phyloP scores from a whole-genome alignment of 2,329 filamentous ascomycete genomes.

The Meredithiella fracta region DNA sequence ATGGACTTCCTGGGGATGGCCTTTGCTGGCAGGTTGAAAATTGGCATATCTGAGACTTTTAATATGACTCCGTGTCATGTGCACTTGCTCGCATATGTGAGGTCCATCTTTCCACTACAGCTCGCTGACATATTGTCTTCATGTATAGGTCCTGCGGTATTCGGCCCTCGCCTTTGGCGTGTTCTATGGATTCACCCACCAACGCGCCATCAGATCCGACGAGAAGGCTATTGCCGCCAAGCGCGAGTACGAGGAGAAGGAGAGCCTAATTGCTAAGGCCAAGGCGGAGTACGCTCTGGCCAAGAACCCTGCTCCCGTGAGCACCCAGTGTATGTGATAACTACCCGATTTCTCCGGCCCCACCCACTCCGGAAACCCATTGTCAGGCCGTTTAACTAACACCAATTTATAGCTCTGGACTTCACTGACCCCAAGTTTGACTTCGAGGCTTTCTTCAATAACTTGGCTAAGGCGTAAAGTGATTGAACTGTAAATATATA shows the following conservation, averaged over 20 bases:
- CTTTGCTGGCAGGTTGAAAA: not conserved
- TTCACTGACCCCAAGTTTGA: slow-evolving; percentile 82
- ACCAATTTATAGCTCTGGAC: slow-evolving; percentile 24
- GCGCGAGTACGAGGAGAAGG: slow-evolving; percentile 79
- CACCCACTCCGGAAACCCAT: not conserved
- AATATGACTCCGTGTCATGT: not conserved
- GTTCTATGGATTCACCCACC: slow-evolving; percentile 92
- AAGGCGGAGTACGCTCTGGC: slow-evolving; percentile 75
- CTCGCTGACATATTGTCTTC: not conserved
- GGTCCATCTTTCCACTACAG: not conserved
- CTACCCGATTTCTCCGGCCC: not conserved
- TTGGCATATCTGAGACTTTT: not conserved
- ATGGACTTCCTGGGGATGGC: not conserved
- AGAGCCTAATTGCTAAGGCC: slow-evolving; percentile 78
- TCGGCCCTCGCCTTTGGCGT: slow-evolving; percentile 81
- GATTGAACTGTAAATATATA: slow-evolving; percentile 11
- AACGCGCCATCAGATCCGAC: slow-evolving; percentile 58
- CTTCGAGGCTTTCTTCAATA: slow-evolving; percentile 66
- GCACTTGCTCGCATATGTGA: not conserved
- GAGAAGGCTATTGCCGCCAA: slow-evolving; percentile 56
- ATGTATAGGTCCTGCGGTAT: slow-evolving; percentile 77
- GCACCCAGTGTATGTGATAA: slow-evolving; percentile 19
- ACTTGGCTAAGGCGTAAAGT: slow-evolving; percentile 36
- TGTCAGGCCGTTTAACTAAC: not conserved
- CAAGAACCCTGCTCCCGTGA: slow-evolving; percentile 38